Conservation (phyloP, 2,329 filamentous ascomycete genomes). For the Exserohilum turcica region DNA sequence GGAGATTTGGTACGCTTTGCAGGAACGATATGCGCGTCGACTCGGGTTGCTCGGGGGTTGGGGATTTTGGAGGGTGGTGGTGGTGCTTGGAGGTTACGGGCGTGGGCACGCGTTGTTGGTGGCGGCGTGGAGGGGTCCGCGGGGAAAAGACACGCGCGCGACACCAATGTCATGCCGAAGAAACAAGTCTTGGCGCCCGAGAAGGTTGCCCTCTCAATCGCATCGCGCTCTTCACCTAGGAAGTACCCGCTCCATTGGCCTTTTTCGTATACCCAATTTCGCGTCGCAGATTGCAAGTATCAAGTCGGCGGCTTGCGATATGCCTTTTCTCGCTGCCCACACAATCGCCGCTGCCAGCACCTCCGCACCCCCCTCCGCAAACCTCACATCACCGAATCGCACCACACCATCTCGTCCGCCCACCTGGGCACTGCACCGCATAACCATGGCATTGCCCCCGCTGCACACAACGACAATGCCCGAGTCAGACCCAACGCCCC, state of each 20-base stretch:
- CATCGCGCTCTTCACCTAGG: too few species aligned
- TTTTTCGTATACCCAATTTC: too few species aligned
- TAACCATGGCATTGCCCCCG: constrained; percentile 8
- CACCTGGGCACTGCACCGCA: neutral
- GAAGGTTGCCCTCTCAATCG: too few species aligned
- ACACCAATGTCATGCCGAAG: constrained; percentile 4
- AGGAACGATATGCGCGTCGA: neutral
- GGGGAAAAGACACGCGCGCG: neutral
- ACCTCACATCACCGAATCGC: neutral
- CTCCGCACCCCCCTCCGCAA: constrained; percentile 26
- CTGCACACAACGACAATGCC: neutral
- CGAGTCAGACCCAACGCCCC: neutral
- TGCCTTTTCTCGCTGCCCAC: neutral
- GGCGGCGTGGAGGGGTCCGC: too few species aligned
- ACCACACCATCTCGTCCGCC: neutral
- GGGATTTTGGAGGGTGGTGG: neutral
- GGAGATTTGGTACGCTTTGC: neutral
- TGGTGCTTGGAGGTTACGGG: neutral
- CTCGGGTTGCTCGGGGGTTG: neutral
- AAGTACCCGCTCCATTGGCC: too few species aligned
- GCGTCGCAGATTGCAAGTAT: too few species aligned
- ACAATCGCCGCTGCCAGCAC: neutral
- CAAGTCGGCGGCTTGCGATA: neutral
- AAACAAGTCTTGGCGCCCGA: constrained; percentile 27
- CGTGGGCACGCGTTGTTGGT: neutral